A percentile compares a stretch with the other conserved stretches of the same genome.
These are phyloP conservation scores for Pyrenophora seminiperda DNA, from an alignment of 2,329 filamentous ascomycete species.

Conservation along the genomic window DNA sequence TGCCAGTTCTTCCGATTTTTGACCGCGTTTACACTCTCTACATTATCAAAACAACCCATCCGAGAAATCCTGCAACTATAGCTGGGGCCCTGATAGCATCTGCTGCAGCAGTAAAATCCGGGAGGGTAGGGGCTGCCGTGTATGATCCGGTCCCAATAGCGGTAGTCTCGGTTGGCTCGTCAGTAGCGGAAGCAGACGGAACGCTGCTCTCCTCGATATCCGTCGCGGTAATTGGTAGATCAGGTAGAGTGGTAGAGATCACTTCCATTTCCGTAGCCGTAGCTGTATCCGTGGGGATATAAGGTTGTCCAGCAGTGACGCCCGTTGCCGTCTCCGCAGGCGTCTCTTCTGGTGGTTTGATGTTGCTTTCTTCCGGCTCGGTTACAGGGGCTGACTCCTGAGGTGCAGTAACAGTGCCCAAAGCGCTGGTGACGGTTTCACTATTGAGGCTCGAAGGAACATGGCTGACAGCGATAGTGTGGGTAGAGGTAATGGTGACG, in stretches of 20 bases:
- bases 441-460: constrained; percentile 1
- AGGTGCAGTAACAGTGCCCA: not conserved
- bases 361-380: no score
- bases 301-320: no score
- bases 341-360: no score
- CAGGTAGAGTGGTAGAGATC: no score
- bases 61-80: constrained; percentile 24
- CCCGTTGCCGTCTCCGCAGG: no score
- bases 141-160: constrained; percentile 12
- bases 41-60: constrained; percentile 26
- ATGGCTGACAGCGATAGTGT: not conserved
- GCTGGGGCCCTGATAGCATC: constrained; percentile 18
- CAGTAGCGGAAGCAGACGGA: constrained; percentile 18
- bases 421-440: not conserved
- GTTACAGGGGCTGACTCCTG: not conserved
- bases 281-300: no score
- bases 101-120: constrained; percentile 31
- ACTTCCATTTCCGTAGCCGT: no score
- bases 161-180: constrained; percentile 1
- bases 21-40: constrained; percentile 4
- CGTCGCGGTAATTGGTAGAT: no score
- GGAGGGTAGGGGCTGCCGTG: constrained; percentile 2
- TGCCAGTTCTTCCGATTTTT: not conserved
- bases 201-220: not conserved
- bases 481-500: constrained; percentile 1